Evolutionary conservation across 1,284 basidiomycete species (phyloP), one percentile per base, ranked within the genome.

Genomic region (Termitomyces sp.): DNA sequence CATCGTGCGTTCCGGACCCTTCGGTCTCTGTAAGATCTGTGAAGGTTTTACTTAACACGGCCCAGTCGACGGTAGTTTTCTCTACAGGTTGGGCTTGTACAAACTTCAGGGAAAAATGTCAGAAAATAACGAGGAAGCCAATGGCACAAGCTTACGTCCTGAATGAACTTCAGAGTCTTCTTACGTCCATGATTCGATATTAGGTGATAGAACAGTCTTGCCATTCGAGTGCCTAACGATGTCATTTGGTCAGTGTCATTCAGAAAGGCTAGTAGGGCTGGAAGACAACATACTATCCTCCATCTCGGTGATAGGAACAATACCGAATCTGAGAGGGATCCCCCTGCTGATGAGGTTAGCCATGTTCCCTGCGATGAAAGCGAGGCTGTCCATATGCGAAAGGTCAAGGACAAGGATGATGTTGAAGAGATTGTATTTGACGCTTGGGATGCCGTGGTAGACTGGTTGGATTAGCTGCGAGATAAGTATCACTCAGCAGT

Each of bases 371-470:
- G 77, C 74, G 44, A 96, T 72, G 61, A 90, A 83, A 17, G 82
- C 75, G 2, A 94, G 61, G 36, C 78, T 81, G 5, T 73, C 70
- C 0, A 77, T 72, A 42, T 81, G 78, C 1, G 90, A 84, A 1
- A 97, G 76, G 67, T 97, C 94, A 17, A 94, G 72, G 1, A 84
- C 80, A 7, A 94, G 73, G 43, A 97, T 74, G 56, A 90, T 72
- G 65, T 97, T 96, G 74, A 86, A 88, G 13, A 94, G 62, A 65
- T 98, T 97, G 41, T 80, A 75, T 57, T 77, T 80, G 66, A 90
- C 70, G 38, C 72, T 81, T 53, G 83, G 91, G 68, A 94, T 82
- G 36, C 92, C 93, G 1, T 87, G 85, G 62, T 84, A 91, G 54
- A 80, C 73, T 5, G 82, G 84, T 5, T 83, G 84, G 7, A 92